Evolutionary conservation across 768 basidiomycete species (phyloP), one percentile per base, ranked within the genome.

Genomic region (Xanthoconium stramineum): DNA sequence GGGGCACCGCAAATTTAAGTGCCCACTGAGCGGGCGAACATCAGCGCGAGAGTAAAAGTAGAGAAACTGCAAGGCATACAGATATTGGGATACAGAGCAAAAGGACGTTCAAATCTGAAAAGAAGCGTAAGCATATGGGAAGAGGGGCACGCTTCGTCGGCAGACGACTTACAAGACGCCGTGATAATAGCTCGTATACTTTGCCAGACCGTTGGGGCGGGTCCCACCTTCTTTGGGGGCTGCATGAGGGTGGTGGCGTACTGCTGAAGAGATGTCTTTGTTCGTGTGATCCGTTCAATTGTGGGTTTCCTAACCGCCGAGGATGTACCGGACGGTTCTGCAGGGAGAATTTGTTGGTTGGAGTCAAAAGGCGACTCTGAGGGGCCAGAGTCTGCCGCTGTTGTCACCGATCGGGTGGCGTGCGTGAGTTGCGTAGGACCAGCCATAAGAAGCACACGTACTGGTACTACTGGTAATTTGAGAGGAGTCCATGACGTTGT

Each of bases 61-160:
- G 12, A 54, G 30, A 13, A 24, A 5, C 44, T 9, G 6, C 0
- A 13, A 51, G 6, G 66, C 68, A 82, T 62, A 73, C 89, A 1
- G 89, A 85, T 59, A 90, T 62, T 2, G 89, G 89, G 29, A 91
- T 89, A 64, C 79, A 90, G 10, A 87, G 60, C 0, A 90, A 76
- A 12, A 91, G 72, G n/a, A 89, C 12, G 62, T 91, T 91, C 9
- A 91, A 67, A 77, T 82, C 89, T 90, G 37, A 39, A 1, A 52
- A 29, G 24, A 33, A 44, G 33, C 0, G 28, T 24, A 30, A 60
- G 19, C 24, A 24, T 24, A 24, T 24, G 66, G 50, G 2, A 57
- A 49, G 13, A 55, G 50, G 32, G 13, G 8, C 17, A 38, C 19
- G 9, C 3, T 15, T 5, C n/a, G 17, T 8, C 14, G 6, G 39